Percentiles rank a stretch among this genome's conserved stretches.
Conservation (phyloP, 139 green algal genomes). For the Coccomyxa sp. region DNA sequence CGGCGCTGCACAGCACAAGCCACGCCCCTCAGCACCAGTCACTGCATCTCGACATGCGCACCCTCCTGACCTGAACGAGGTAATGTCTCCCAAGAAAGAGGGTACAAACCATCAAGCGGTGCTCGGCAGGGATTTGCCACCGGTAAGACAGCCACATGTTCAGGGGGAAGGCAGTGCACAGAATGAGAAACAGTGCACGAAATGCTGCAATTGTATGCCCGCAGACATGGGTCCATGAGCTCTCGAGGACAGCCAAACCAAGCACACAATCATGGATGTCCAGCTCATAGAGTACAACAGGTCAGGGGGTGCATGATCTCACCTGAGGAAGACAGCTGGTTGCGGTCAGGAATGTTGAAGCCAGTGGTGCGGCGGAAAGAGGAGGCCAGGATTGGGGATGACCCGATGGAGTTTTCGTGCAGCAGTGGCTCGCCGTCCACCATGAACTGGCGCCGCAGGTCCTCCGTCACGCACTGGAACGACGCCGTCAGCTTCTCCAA, state of each 20-base stretch:
- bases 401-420: constrained; percentile 23
- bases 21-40: too few relatives aligned
- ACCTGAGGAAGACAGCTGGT: constrained; percentile 8
- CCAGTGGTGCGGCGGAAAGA: constrained; percentile 24
- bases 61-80: background rate
- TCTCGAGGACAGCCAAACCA: background rate
- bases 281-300: background rate
- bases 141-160: too few relatives aligned
- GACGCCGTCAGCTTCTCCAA: constrained; percentile 62
- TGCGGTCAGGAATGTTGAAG: constrained; percentile 5
- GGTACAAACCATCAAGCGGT: background rate
- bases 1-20: constrained; percentile 1
- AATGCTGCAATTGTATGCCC: background rate
- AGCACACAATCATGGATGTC: background rate
- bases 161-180: background rate
- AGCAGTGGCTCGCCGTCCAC: constrained; percentile 53
- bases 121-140: background rate
- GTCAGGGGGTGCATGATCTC: background rate
- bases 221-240: background rate
- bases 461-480: constrained; percentile 72
- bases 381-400: background rate
- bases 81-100: background rate
- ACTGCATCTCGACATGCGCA: background rate
- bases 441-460: constrained; percentile 57
- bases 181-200: background rate